phyloP scores from a whole-genome alignment of 2,329 filamentous ascomycete genomes.

The Microascus cirrosus region DNA sequence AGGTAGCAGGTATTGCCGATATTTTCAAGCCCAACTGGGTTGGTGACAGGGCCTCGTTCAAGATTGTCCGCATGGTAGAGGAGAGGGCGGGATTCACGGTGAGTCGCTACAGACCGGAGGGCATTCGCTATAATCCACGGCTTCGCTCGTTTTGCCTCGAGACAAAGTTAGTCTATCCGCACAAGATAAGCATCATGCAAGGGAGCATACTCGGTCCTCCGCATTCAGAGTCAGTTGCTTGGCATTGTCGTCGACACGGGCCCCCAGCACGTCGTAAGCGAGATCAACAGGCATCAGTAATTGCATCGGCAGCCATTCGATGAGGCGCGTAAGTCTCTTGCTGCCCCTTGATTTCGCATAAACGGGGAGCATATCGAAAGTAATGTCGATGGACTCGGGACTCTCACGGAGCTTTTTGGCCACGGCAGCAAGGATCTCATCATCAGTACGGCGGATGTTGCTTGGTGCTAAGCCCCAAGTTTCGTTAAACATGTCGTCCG shows the following conservation, averaged over 20 bases:
- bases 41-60: slow-evolving; percentile 6
- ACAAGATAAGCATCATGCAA: neutral
- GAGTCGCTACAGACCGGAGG: slow-evolving; percentile 15
- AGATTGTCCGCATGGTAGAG: slow-evolving; percentile 7
- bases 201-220: slow-evolving; percentile 1
- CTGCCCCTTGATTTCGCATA: slow-evolving; percentile 10
- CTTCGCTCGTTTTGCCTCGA: slow-evolving; percentile 2
- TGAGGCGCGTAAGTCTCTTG: slow-evolving; percentile 6
- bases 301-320: slow-evolving; percentile 3
- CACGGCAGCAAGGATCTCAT: slow-evolving; percentile 11
- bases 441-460: slow-evolving; percentile 10
- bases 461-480: slow-evolving; percentile 8
- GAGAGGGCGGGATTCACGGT: slow-evolving; percentile 12
- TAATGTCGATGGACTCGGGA: slow-evolving; percentile 10
- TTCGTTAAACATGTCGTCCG: slow-evolving; percentile 8
- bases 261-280: slow-evolving; percentile 7
- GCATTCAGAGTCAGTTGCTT: slow-evolving; percentile 6
- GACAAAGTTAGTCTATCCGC: neutral
- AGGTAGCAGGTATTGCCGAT: slow-evolving; percentile 98
- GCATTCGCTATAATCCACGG: slow-evolving; percentile 12
- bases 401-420: slow-evolving; percentile 11
- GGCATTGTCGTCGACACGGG: slow-evolving; percentile 2
- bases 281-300: slow-evolving; percentile 8
- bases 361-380: slow-evolving; percentile 10
- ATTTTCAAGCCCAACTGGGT: slow-evolving; percentile 76